These are phyloP conservation scores for Fusarium multiceps DNA, from an alignment of 2,329 filamentous ascomycete genomes.

Conservation along the genomic window DNA sequence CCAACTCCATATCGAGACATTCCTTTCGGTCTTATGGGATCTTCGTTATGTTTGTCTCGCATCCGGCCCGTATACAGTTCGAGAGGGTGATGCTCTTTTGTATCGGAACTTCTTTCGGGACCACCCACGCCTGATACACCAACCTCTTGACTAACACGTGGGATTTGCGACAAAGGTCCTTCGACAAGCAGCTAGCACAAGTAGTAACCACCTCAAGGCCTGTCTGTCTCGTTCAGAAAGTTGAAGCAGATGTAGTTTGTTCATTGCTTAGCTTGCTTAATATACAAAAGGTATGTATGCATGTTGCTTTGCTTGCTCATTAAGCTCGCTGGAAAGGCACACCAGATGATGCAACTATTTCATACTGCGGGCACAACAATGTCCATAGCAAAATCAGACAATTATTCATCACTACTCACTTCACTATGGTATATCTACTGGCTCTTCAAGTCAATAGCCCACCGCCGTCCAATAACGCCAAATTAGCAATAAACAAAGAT, in stretches of 20 bases:
- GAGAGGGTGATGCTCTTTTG: neutral
- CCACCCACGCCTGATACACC: constrained; percentile 6
- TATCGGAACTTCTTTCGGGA: constrained; percentile 14
- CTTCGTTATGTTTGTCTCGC: constrained; percentile 9
- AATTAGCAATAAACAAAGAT: constrained; percentile 7
- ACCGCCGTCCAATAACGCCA: constrained; percentile 23
- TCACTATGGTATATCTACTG: constrained; percentile 20
- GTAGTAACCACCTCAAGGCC: neutral
- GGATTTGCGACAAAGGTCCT: neutral
- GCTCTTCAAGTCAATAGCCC: neutral
- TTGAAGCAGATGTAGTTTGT: neutral
- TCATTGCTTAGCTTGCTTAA: neutral
- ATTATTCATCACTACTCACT: constrained; percentile 14
- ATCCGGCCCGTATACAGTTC: neutral
- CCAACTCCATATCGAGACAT: neutral
- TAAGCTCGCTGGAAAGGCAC: neutral
- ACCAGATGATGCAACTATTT: neutral
- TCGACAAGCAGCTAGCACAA: neutral
- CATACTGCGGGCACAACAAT: neutral
- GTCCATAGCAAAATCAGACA: neutral
- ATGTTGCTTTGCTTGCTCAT: neutral
- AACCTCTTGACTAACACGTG: constrained; percentile 6
- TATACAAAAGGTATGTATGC: neutral
- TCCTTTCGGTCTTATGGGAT: constrained; percentile 9
- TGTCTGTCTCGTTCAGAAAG: neutral